Evolutionary conservation across 352 stramenopile species (phyloP).

Genomic region (Thalassiosira mediterranea): DNA sequence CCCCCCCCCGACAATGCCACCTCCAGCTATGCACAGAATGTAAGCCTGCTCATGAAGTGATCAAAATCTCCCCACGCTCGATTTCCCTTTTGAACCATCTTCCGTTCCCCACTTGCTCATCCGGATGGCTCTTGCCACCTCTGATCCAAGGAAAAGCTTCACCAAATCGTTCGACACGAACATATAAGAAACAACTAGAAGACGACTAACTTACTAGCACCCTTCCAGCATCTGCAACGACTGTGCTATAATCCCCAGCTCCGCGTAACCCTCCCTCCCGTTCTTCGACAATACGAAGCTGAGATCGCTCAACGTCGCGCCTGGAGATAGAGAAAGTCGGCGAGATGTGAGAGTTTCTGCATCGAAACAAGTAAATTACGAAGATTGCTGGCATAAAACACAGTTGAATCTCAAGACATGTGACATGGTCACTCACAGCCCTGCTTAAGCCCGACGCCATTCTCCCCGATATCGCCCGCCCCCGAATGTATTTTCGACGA

Average conservation of each 20-base stretch:
- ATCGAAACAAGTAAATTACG: neutral
- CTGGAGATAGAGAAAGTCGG: neutral
- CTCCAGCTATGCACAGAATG: too few relatives aligned
- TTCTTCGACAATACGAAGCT: slow-evolving; percentile 57
- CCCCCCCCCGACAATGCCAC: too few relatives aligned
- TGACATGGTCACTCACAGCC: too few relatives aligned
- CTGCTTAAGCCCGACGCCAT: slow-evolving; percentile 72
- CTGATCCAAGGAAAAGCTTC: too few relatives aligned
- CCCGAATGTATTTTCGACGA: slow-evolving; percentile 49
- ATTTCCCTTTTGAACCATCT: too few relatives aligned
- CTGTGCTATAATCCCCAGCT: slow-evolving; percentile 60
- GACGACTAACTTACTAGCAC: slow-evolving; percentile 28
- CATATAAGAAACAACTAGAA: neutral
- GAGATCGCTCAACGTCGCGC: slow-evolving; percentile 49
- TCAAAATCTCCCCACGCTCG: too few relatives aligned
- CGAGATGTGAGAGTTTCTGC: neutral
- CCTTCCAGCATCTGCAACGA: slow-evolving; percentile 53
- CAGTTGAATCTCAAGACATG: neutral
- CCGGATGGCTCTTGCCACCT: too few relatives aligned
- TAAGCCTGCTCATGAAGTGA: too few relatives aligned
- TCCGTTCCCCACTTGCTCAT: too few relatives aligned
- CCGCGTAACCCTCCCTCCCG: slow-evolving; percentile 12
- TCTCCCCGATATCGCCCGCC: slow-evolving; percentile 61
- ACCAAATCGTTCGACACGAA: too few relatives aligned
- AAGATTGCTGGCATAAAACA: slow-evolving; percentile 5